These are phyloP conservation scores for Fusarium sp. DNA, from an alignment of 2,329 filamentous ascomycete species.

Conservation along the genomic window DNA sequence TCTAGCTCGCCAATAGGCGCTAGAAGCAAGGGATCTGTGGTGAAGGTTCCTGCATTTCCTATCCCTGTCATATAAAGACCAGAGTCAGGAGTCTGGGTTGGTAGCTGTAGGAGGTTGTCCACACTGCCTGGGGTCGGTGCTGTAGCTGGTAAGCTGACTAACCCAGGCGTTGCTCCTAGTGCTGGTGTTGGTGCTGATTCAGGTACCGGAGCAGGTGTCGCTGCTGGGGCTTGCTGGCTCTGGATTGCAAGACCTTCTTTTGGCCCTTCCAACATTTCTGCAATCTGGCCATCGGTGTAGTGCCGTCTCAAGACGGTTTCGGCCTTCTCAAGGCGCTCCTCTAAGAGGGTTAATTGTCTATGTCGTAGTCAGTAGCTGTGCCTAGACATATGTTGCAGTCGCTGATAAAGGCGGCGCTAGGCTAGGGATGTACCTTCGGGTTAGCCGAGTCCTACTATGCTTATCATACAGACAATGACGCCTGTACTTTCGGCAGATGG, in stretches of 20 bases:
- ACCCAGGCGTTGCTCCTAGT: constrained; percentile 6
- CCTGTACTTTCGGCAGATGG: constrained; percentile 33
- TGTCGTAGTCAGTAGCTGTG: constrained; percentile 9
- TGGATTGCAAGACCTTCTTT: constrained; percentile 19
- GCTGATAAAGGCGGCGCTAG: background rate
- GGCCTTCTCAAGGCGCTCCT: constrained; percentile 40
- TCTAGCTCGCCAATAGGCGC: constrained; percentile 27
- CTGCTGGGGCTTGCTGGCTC: constrained; percentile 8
- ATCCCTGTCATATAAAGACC: constrained; percentile 15
- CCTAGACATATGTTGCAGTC: too few relatives aligned
- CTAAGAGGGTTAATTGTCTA: constrained; percentile 39
- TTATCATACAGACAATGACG: constrained; percentile 37
- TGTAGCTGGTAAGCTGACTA: constrained; percentile 18
- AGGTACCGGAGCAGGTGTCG: background rate
- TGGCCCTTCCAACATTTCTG: constrained; percentile 31
- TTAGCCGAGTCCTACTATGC: constrained; percentile 33
- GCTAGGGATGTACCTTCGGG: constrained; percentile 23
- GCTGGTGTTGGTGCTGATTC: constrained; percentile 14
- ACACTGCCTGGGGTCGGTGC: constrained; percentile 4
- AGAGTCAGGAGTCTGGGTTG: constrained; percentile 9
- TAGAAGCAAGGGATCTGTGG: constrained; percentile 20
- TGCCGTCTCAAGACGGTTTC: constrained; percentile 38
- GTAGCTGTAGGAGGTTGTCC: constrained; percentile 24
- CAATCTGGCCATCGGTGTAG: constrained; percentile 38
- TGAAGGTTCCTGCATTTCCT: constrained; percentile 12